These are phyloP conservation scores for Penicillium sp. DNA, from an alignment of 2,329 filamentous ascomycete species.

Conservation along the genomic window DNA sequence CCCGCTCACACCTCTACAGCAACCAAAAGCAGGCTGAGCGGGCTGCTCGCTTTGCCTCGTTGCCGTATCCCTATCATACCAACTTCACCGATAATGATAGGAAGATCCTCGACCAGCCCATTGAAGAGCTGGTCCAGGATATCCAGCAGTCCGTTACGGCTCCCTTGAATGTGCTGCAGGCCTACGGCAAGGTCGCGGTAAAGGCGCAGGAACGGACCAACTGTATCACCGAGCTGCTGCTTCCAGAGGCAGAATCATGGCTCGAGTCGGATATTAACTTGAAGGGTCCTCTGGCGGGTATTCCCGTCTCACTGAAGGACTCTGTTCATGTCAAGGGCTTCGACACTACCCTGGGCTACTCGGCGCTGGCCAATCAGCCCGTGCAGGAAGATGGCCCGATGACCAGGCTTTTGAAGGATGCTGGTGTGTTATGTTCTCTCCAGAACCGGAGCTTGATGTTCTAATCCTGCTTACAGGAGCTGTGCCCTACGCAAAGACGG, in stretches of 20 bases:
- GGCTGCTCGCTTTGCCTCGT: conserved; percentile 66
- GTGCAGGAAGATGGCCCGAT: conserved; percentile 69
- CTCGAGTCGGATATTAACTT: conserved; percentile 65
- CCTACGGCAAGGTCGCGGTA: conserved; percentile 84
- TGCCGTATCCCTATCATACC: conserved; percentile 67
- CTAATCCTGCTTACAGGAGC: conserved; percentile 59
- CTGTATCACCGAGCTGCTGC: conserved; percentile 83
- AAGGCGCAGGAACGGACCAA: conserved; percentile 86
- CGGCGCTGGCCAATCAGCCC: conserved; percentile 70
- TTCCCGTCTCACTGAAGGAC: conserved; percentile 83
- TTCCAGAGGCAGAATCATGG: conserved; percentile 78
- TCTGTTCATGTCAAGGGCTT: conserved; percentile 79
- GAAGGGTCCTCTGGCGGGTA: conserved; percentile 80
- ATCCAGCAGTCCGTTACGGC: conserved; percentile 70
- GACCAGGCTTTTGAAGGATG: conserved; percentile 78
- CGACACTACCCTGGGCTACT: conserved; percentile 81
- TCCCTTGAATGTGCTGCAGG: conserved; percentile 74
- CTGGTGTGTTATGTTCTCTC: conserved; percentile 50
- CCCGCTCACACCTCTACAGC: conserved; percentile 51
- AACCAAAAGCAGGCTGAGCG: conserved; percentile 79
- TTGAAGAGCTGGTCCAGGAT: conserved; percentile 75
- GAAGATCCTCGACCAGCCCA: conserved; percentile 70
- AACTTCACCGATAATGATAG: conserved; percentile 68
- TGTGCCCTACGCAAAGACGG: conserved; percentile 91
- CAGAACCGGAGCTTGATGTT: neutral